These are phyloP conservation scores for Flagelloscypha sp. DNA, from an alignment of 768 basidiomycete species.

Conservation along the genomic window DNA sequence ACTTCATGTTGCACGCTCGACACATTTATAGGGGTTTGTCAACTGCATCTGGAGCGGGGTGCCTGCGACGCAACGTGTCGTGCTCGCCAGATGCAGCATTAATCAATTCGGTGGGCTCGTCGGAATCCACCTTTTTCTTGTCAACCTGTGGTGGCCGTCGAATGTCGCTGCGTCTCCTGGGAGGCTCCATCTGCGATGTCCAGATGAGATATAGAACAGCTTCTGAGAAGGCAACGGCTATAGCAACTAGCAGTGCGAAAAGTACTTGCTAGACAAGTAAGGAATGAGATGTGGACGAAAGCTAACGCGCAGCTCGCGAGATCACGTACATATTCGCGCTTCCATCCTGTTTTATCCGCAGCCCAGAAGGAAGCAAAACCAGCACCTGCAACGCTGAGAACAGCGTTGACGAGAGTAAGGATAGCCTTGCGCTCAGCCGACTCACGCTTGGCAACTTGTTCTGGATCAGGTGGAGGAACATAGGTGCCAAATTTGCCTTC, in stretches of 20 bases:
- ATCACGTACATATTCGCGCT: slow-evolving; percentile 64
- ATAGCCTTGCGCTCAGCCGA: slow-evolving; percentile 57
- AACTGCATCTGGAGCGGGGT: too few species aligned
- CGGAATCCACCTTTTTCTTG: too few species aligned
- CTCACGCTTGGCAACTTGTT: slow-evolving; percentile 36
- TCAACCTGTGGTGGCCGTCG: too few species aligned
- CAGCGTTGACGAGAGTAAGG: slow-evolving; percentile 59
- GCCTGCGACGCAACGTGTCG: too few species aligned
- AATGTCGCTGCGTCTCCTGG: too few species aligned
- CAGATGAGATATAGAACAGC: slow-evolving; percentile 65
- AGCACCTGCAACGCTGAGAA: slow-evolving; percentile 60
- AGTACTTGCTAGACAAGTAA: slow-evolving; percentile 41
- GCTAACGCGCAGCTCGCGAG: background rate
- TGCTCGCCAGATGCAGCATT: too few species aligned
- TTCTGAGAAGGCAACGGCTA: slow-evolving; percentile 66
- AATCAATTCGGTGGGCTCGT: too few species aligned
- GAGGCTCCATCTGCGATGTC: too few species aligned
- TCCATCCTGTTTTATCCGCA: slow-evolving; percentile 54
- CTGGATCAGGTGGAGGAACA: slow-evolving; percentile 35
- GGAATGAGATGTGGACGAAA: slow-evolving; percentile 6
- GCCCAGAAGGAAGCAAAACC: slow-evolving; percentile 71
- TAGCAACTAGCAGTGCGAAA: slow-evolving; percentile 49
- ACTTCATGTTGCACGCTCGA: too few species aligned
- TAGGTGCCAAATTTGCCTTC: slow-evolving; percentile 59
- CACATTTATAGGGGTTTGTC: too few species aligned